Evolutionary conservation across 495 filamentous ascomycete genomes (phyloP), one percentile per base, ranked within the genome.

Genomic region (Penicillium simplicissimum): DNA sequence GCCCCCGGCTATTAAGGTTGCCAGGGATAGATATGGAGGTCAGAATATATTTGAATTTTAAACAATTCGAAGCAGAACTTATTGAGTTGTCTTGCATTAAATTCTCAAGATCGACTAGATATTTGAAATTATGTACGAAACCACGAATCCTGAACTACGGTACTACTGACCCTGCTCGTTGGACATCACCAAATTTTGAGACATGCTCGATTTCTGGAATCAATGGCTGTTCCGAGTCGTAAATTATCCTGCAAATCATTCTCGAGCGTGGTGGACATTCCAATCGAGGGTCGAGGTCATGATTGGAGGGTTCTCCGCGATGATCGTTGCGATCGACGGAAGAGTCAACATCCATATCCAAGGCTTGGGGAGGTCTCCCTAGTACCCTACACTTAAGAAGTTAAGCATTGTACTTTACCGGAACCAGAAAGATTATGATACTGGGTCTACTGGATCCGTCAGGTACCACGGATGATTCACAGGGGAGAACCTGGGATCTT

Each of bases 391-490:
- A 47, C 21, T 23, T 45, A n/a, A n/a, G n/a, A n/a, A n/a, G n/a
- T n/a, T n/a, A 21, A 49, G 49, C 34, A 52, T 25, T 15, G 17
- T 31, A n/a, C 28, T 33, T 23, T 51, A 8, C 47, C 25, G 23
- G 40, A 43, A 43, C 42, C 42, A 45, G 1, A 13, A 2, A 52
- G 15, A 52, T 34, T 17, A 35, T 53, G 14, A n/a, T 53, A 36
- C 31, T 53, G 51, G 51, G 10, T 35, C 49, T 25, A 52, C 33
- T 36, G 31, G 49, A 9, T 42, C 34, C 21, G 10, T 8, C 38
- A 47, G 40, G 55, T 49, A 58, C 55, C 56, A 51, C 33, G 56
- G 25, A 21, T 33, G 56, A 48, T 28, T 49, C 33, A 23, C 21
- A 28, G 45, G 23, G 45, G 45, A 31, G 23, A 31, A 25, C 23